These are phyloP conservation scores for Tetrapisispora fleetii DNA, from an alignment of 805 yeast genomes.

Conservation along the genomic window DNA sequence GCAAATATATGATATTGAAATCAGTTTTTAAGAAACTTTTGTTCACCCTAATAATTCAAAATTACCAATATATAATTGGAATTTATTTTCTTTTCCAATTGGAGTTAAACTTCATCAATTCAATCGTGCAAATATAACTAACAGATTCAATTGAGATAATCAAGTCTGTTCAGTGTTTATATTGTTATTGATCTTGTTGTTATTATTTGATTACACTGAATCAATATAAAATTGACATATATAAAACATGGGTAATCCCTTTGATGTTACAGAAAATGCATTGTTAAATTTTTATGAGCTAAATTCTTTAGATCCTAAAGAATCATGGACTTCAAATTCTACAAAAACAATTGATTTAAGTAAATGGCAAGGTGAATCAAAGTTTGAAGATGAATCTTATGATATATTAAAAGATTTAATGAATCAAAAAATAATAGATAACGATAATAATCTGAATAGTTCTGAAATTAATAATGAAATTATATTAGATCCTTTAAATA, in stretches of 20 bases:
- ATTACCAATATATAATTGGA: too few relatives aligned
- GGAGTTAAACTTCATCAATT: too few relatives aligned
- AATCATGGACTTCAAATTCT: conserved; percentile 31
- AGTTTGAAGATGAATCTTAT: conserved; percentile 26
- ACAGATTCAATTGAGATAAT: too few relatives aligned
- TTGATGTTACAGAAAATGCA: conserved; percentile 18
- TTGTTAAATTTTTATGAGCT: conserved; percentile 36
- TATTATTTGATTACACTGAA: not conserved
- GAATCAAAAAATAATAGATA: conserved; percentile 20
- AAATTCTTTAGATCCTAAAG: conserved; percentile 33
- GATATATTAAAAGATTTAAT: conserved; percentile 26
- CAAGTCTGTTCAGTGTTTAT: too few relatives aligned
- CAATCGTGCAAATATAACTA: too few relatives aligned
- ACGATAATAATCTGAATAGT: conserved; percentile 11
- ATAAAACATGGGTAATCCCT: conserved; percentile 4
- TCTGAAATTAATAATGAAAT: conserved; percentile 13
- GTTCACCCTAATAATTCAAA: too few relatives aligned
- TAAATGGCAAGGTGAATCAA: conserved; percentile 17
- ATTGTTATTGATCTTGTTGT: too few relatives aligned
- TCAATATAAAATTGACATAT: not conserved
- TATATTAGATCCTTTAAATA: conserved; percentile 49
- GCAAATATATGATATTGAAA: too few relatives aligned
- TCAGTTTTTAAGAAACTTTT: too few relatives aligned
- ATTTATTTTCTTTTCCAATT: too few relatives aligned
- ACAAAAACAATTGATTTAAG: conserved; percentile 16